Base-by-base conservation (phyloP, 352 stramenopile species). In the Proteromonas lacertae region DNA sequence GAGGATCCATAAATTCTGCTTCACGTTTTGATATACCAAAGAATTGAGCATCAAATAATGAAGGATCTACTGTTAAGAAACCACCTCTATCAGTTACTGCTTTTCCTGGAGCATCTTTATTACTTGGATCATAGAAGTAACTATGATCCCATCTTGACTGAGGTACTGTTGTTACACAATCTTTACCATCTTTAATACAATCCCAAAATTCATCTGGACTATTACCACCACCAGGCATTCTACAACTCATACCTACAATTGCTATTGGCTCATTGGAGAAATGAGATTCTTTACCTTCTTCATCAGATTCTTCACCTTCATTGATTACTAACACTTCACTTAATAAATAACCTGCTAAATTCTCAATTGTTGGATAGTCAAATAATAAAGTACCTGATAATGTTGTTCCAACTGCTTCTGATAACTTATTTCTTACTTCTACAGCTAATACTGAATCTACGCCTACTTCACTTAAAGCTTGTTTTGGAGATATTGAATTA, bases 1-100 rank as follows among this genome's bases (percentile, higher is more conserved):
- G 50, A 16, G 50, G 50, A 40, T 57, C 50, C 44, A 57, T 52
- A 24, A 41, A 32, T 23, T 17, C n/a, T 4, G 41, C 47, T 31
- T 56, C 40, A 16, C 35, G 28, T n/a, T 38, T 25, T 7, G 44
- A 48, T 26, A 56, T 32, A n/a, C 41, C 40, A 29, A 56, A 56
- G 28, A 53, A 52, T 5, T 29, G 38, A 35, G 31, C 35, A 29
- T 55, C 47, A 14, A 53, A 41, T 7, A 35, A 43, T 14, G 45
- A 38, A n/a, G 43, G 36, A n/a, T 53, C 47, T n/a, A n/a, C n/a
- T n/a, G n/a, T n/a, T n/a, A n/a, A n/a, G n/a, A n/a, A n/a, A n/a
- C n/a, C n/a, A n/a, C n/a, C n/a, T n/a, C n/a, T n/a, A n/a, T n/a
- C n/a, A n/a, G n/a, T n/a, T n/a, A n/a, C n/a, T n/a, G n/a, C n/a